Base-by-base conservation (phyloP, 2,329 filamentous ascomycete genomes). In the Pseudocercospora cruenta region DNA sequence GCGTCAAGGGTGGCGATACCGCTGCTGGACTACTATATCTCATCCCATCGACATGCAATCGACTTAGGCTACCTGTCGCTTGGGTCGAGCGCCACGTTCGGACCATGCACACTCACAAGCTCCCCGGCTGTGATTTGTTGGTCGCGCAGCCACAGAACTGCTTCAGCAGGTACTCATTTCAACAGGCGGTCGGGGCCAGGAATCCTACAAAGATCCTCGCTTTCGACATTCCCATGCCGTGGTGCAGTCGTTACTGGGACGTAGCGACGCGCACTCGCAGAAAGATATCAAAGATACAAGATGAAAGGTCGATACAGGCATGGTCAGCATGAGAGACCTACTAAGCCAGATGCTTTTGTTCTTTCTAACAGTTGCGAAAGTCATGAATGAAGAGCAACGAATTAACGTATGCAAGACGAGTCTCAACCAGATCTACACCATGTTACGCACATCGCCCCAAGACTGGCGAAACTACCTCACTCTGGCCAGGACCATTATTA, bases 401-500 rank as follows among this genome's bases (percentile, higher is more conserved):
- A 74, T 76, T 61, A 60, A 55, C 31, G 67, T 73, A 8, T 76
- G 73, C 66, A 75, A 71, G 62, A 70, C 75, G 14, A 77, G 74
- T 26, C 71, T 79, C 16, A 69, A 71, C 16, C 71, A 77, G 54
- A 78, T 81, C 21, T 69, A 75, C 53, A 63, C 66, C 4, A 78
- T 75, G 67, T 75, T 81, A 12, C 71, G 77, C 53, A 63, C 65
- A 10, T 68, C 73, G 3, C 78, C 78, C 14, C 60, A 71, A 33
- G 54, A 70, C 47, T 75, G 72, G 71, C 73, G 68, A 8, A 65
- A 64, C 39, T 72, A 70, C 49, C 19, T 76, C 7, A 51, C 74
- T 14, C 60, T 80, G 58, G 80, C 79, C 33, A 74, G 80, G 55
- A 77, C 78, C 14, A 77, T 80, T 26, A 78, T 80, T 39, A 68